phyloP scores from a whole-genome alignment of 1,139 yeast genomes.

The Hansenula lynferdii region DNA sequence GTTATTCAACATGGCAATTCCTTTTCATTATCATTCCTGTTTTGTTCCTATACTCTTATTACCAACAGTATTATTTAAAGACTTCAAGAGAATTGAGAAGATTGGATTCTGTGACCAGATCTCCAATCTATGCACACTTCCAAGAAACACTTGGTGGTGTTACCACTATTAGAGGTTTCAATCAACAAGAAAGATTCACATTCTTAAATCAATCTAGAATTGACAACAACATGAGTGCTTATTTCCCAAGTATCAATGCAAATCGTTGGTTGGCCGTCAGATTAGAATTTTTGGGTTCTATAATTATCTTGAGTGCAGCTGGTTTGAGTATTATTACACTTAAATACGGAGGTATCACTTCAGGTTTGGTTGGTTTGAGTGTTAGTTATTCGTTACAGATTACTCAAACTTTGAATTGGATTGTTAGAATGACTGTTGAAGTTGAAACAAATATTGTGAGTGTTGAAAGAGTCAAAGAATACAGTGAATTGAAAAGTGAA shows the following conservation, averaged over 20 bases:
- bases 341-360: slow-evolving; percentile 62
- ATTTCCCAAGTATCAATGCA: slow-evolving; percentile 88
- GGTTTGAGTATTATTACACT: slow-evolving; percentile 72
- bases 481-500: slow-evolving; percentile 68
- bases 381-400: slow-evolving; percentile 89
- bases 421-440: slow-evolving; percentile 96
- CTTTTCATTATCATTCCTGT: slow-evolving; percentile 68
- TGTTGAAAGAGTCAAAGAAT: slow-evolving; percentile 91
- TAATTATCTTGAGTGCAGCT: slow-evolving; percentile 82
- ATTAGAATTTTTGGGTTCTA: slow-evolving; percentile 83
- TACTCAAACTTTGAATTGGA: slow-evolving; percentile 94
- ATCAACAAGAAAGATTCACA: slow-evolving; percentile 68
- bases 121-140: slow-evolving; percentile 95
- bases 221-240: slow-evolving; percentile 86
- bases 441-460: slow-evolving; percentile 96
- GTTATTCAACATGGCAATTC: slow-evolving; percentile 87
- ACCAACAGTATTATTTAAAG: slow-evolving; percentile 83
- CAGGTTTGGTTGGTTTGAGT: slow-evolving; percentile 92
- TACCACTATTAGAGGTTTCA: slow-evolving; percentile 83
- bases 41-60: slow-evolving; percentile 66
- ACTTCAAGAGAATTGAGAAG: slow-evolving; percentile 95
- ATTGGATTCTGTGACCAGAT: slow-evolving; percentile 86
- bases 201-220: slow-evolving; percentile 71
- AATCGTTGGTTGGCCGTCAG: slow-evolving; percentile 97
- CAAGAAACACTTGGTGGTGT: slow-evolving; percentile 94